Evolutionary conservation across 1,284 basidiomycete genomes (phyloP), one percentile per base, ranked within the genome.

Genomic region (Inonotus hispidus): DNA sequence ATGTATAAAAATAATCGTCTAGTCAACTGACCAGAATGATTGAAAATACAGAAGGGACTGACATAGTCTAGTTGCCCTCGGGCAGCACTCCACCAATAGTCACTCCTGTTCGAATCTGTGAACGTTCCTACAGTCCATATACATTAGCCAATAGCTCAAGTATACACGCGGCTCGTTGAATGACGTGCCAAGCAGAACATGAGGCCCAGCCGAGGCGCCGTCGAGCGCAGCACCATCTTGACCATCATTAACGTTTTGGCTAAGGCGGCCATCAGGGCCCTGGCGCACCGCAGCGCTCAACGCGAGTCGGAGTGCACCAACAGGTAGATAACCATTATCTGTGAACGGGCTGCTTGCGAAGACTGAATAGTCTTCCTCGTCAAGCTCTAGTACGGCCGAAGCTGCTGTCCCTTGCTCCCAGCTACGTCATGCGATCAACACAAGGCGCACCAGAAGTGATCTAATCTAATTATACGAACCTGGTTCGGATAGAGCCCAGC

Each of bases 391-490:
- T 14, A 71, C 59, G n/a, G 66, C 70, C 3, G 64, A 65, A 1
- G 66, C 66, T 10, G 71, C 71, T 16, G 70, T 71, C 19, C 71
- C 71, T 62, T 72, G 71, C 64, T 72, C 71, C 71, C 71, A 72
- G 50, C 70, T 72, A 14, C 16, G 25, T 27, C 32, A 25, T 38
- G 29, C 29, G 14, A 46, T 25, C 19, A 37, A 32, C 50, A 19
- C 14, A 3, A 52, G 16, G 14, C 32, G 25, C 21, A 16, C 32
- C 23, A 13, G 16, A 32, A 14, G 38, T n/a, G 53, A 37, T 35
- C 10, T 21, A 32, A 39, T 7, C 10, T 19, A 32, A 23, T 10
- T 14, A 39, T 8, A 61, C 56, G 5, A 23, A 67, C 66, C 67
- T 68, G 7, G 68, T 68, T 6, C 68, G 66, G 35, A 69, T 68